Evolutionary conservation across 768 basidiomycete species (phyloP), one percentile per base, ranked within the genome.

Genomic region (Pleurotus citrinopileatus): DNA sequence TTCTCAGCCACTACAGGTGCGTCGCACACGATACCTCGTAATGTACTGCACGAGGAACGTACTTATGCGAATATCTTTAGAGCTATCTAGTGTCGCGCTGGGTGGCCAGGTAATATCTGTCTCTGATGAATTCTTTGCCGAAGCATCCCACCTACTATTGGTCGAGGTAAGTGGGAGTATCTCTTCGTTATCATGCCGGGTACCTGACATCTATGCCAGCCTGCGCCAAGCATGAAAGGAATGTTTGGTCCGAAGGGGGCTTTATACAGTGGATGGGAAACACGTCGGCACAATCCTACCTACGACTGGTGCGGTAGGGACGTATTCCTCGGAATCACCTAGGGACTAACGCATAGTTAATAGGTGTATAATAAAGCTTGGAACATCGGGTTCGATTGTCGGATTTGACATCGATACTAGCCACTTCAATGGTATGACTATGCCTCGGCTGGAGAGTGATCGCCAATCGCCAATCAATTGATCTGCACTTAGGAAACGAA

Each of bases 191-290:
- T 36, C 52, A 6, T 29, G 23, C 26, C 9, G 10, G 17, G 22
- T 37, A 8, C 23, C 48, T 51, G 34, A 51, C 48, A 10, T 22
- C 10, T 23, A 12, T 5, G 17, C 37, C 57, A 97, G 94, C 89
- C 95, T 5, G 84, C 95, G 20, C 81, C 79, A 3, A 92, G 87
- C 59, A 70, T 97, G 65, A 94, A 95, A 69, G 97, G 97, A n/a
- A 92, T 94, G 60, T 99, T 94, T 61, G 96, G 96, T 5, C 91
- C 94, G 2, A 96, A 94, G 37, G 97, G 97, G 20, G 96, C 96
- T 0, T 70, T 98, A 20, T 98, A 79, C 69, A 91, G 87, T 59
- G 97, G 95, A 51, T 99, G 97, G 97, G 97, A 99, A 68, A 81
- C 79, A 23, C 75, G 94, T 37, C 73, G 97, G 60, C 97, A 99